Base-by-base conservation (phyloP, 2,329 filamentous ascomycete genomes). In the Orbilia oligospora region DNA sequence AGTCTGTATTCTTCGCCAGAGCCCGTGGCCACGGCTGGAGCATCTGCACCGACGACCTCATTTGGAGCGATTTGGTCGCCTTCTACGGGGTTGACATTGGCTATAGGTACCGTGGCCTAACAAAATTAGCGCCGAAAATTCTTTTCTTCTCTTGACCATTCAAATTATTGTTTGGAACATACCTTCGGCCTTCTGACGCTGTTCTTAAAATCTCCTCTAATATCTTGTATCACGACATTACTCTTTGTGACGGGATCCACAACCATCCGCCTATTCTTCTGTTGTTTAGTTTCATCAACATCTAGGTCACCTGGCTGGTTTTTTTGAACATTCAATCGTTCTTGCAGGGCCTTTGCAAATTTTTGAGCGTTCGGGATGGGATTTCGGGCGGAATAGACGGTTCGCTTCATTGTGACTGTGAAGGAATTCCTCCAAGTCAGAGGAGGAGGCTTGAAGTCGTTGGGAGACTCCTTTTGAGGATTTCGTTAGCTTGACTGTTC, bases 181-280 rank as follows among this genome's bases (percentile, higher is more conserved):
- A 79, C 76, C 64, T 63, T 73, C 20, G 76, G 76, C 1, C 68
- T 51, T 55, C 76, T 64, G 49, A 79, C 76, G 27, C 76, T 79
- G 18, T 46, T 53, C 30, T 70, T 73, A 22, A 79, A 79, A 18
- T 79, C 55, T 8, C 76, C 76, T 27, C 56, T 79, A 55, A 79
- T 79, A 58, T 79, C 76, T 27, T 79, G 76, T 10, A 79, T 79
- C 24, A 79, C 76, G 16, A 79, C 76, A 73, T 79, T 79, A 27
- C 69, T 72, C 48, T 79, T 79, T 20, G 76, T 79, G 14, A 79
- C 76, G 2, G 76, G 76, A 58, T 79, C 76, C 24, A 79, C 76
- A 12, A 79, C 76, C 76, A 73, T 12, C 8, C 76, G 63, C 24
- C 76, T 58, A 33, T 79, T 73, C 44, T 72, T 73, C 55, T 79